Evolutionary conservation across 129 eudicot genomes (phyloP), one percentile per base, ranked within the genome.

Genomic region (carrot (Daucus carota)): DNA sequence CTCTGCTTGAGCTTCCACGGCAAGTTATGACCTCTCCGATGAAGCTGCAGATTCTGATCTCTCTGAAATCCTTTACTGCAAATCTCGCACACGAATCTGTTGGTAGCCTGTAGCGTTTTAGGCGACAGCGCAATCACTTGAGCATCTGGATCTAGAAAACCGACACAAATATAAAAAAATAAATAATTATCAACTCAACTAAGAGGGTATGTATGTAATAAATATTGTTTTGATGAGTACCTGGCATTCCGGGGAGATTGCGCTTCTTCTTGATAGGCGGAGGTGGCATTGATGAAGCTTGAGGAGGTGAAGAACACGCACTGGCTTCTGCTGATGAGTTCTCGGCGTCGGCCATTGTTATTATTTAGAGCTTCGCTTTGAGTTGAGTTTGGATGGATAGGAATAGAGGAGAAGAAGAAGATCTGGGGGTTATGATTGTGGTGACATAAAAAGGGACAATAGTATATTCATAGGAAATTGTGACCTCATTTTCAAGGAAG

Each of bases 1-100:
- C 97, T 77, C 73, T 89, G 96, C 48, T 88, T 83, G 24, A 92
- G 80, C 73, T 89, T 92, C 97, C 97, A 92, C 14, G 97, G 97
- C 78, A 92, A 79, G 78, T 92, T 92, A 77, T 92, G 97, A 26
- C 97, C 97, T 24, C 97, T 87, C 48, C 97, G 84, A 75, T 92
- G 97, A 42, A 92, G 97, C 86, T 92, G 97, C 54, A 92, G 80
- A 70, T 92, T 92, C 77, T 92, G 97, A 83, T 92, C 97, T 28
- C 97, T 80, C 60, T 92, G 97, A 78, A 92, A 92, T 5, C 97
- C 97, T 81, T 92, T 92, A 82, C 80, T 87, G 75, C 97, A 92
- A 82, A 92, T 87, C 92, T 91, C 97, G 73, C 97, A 91, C 28
- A 91, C 92, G 70, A 92, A 92, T 73, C 96, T 80, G 76, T 92